These are phyloP conservation scores for Cryptomeria japonica DNA, from an alignment of 75 land plant species.

Conservation along the genomic window DNA sequence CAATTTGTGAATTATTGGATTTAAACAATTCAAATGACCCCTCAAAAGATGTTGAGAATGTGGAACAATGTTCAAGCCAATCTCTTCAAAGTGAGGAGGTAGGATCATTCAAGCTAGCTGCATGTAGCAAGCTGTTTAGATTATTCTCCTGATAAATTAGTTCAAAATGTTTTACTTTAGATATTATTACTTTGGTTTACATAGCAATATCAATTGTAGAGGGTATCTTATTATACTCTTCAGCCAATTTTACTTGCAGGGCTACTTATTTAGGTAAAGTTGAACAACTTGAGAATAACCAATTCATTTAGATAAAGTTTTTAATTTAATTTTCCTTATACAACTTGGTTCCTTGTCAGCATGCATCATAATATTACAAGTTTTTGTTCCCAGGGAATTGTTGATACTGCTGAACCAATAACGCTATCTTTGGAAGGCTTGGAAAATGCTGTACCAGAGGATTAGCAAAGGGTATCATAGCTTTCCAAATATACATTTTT, in stretches of 20 bases:
- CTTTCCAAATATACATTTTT: background rate
- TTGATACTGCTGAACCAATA: background rate
- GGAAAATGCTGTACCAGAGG: background rate
- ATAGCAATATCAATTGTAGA: background rate
- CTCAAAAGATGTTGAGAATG: background rate
- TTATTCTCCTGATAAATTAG: background rate
- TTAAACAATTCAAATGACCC: constrained; percentile 3
- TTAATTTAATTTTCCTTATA: background rate
- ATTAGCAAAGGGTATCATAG: background rate
- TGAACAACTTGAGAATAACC: background rate
- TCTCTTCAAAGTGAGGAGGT: constrained; percentile 3
- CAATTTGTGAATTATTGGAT: constrained; percentile 7
- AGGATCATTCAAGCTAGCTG: background rate
- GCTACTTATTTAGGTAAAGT: background rate
- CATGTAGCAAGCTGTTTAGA: background rate
- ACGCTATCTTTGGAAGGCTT: constrained; percentile 4
- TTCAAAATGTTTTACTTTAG: background rate
- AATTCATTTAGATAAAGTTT: background rate
- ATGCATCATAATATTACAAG: background rate
- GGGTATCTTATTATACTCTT: background rate
- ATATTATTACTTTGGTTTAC: background rate
- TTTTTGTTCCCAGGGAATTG: background rate
- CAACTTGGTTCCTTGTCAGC: background rate
- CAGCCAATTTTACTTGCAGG: background rate
- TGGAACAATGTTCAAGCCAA: background rate